Evolutionary conservation across 108 stramenopile genomes (phyloP), one percentile per base, ranked within the genome.

Genomic region (Fragilaria crotonensis): DNA sequence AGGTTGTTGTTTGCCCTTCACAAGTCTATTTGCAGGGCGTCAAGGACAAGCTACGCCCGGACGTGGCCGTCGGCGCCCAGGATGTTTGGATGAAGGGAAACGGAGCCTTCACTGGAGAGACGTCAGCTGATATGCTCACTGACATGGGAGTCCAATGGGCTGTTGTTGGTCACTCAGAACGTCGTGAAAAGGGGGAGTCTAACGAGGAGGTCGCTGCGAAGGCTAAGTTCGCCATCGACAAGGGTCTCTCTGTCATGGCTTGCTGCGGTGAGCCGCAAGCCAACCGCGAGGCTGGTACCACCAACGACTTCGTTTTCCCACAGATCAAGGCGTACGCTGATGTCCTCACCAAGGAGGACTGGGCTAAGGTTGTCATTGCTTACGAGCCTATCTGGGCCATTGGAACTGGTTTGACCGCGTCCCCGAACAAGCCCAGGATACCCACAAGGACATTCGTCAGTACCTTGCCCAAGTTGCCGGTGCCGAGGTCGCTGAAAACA

Each of bases 341-440:
- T 54, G 75, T 65, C 25, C 85, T 99, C 55, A 73, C 59, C 48
- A 83, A 83, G 74, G 86, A 78, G 27, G 88, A 92, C 68, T 93
- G 93, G 94, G 61, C 61, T 22, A 87, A 84, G 46, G 88, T 88
- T 52, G 92, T 94, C 48, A 85, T 94, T 62, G 92, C 92, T 49
- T 74, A 89, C 70, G 92, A 96, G 70, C 97, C 97, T 45, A 95
- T 97, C 63, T 98, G 98, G 98, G 98, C 98, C 52, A 98, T 98
- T 60, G 98, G 98, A 61, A 97, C 95, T 64, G 96, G 98, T 56
- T 74, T 95, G 53, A 95, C 95, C 45, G 96, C 96, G 48, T 94
- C 96, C 26, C 96, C 7, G 94, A 95, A 69, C 94, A 95, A 75
- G 98, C 96, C 17, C 95, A 97, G 73, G 94, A 96, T 9, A 94